Conservation (phyloP, 2,329 filamentous ascomycete species). For the Claviceps humidiphila region DNA sequence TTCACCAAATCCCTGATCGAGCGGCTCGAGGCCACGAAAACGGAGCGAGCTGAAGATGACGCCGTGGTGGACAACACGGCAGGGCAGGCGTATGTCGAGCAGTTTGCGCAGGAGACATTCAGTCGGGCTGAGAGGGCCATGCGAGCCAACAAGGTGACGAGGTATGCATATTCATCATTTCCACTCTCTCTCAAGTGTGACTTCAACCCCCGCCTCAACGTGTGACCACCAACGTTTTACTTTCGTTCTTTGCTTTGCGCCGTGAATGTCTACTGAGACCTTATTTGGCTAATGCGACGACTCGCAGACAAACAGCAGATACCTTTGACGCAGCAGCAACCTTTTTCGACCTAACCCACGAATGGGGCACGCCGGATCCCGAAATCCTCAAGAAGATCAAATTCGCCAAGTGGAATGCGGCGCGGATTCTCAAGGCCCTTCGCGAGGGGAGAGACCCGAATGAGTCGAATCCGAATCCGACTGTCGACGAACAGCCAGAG, state of each 20-base stretch:
- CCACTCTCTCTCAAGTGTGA: no score
- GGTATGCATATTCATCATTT: slow-evolving; percentile 28
- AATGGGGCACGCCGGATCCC: slow-evolving; percentile 65
- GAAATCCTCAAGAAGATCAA: slow-evolving; percentile 81
- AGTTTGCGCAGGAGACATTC: slow-evolving; percentile 85
- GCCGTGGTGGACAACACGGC: slow-evolving; percentile 74
- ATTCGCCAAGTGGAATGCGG: slow-evolving; percentile 90
- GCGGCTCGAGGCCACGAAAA: slow-evolving; percentile 55
- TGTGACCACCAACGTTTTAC: neutral
- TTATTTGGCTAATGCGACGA: no score
- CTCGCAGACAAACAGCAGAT: slow-evolving; percentile 68
- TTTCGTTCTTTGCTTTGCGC: no score
- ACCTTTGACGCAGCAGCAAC: slow-evolving; percentile 88
- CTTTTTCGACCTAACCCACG: slow-evolving; percentile 75
- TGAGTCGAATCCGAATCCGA: slow-evolving; percentile 58
- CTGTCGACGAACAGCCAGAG: slow-evolving; percentile 20
- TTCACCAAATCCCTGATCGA: slow-evolving; percentile 85
- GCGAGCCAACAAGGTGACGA: slow-evolving; percentile 69
- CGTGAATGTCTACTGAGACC: no score
- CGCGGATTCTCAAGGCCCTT: slow-evolving; percentile 80
- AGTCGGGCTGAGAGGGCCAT: slow-evolving; percentile 71
- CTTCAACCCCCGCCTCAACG: no score
- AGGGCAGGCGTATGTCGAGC: slow-evolving; percentile 83
- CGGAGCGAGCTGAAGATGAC: slow-evolving; percentile 61
- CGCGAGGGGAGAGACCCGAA: slow-evolving; percentile 90